Evolutionary conservation across 2,329 filamentous ascomycete genomes (phyloP).

Genomic region (Parastagonospora nodorum): DNA sequence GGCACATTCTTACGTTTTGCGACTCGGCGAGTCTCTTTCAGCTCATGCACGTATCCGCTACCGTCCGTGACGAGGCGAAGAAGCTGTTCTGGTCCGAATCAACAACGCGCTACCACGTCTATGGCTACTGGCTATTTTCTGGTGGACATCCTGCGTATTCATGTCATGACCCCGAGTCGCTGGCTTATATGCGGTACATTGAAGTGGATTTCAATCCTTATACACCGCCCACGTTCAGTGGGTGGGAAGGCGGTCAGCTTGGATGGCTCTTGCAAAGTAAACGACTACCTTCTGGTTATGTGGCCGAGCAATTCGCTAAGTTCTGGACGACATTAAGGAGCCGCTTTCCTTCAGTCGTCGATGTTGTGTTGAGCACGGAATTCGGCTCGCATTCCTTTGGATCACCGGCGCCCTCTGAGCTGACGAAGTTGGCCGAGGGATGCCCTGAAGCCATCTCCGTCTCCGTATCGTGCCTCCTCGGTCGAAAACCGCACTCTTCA

Average conservation of each 20-base stretch:
- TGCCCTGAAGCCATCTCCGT: not conserved
- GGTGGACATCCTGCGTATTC: conserved; percentile 10
- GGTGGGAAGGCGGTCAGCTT: not conserved
- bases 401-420: not conserved
- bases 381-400: conserved; percentile 1
- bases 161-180: conserved; percentile 1
- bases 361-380: conserved; percentile 10
- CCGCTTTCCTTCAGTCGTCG: conserved; percentile 4
- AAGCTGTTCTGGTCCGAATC: conserved; percentile 14
- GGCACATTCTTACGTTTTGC: conserved; percentile 12
- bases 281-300: not conserved
- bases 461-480: not conserved
- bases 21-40: conserved; percentile 15
- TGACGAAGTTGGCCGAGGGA: not conserved
- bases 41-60: conserved; percentile 17
- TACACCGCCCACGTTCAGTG: not conserved
- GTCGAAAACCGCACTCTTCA: not conserved
- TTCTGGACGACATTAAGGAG: conserved; percentile 5
- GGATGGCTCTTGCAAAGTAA: no score
- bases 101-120: conserved; percentile 6
- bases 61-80: conserved; percentile 8
- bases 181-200: conserved; percentile 5
- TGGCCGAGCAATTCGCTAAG: not conserved
- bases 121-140: conserved; percentile 11
- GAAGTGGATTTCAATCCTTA: conserved; percentile 4